phyloP scores from a whole-genome alignment of 768 basidiomycete genomes.

The Hygrophorus pudorinus region DNA sequence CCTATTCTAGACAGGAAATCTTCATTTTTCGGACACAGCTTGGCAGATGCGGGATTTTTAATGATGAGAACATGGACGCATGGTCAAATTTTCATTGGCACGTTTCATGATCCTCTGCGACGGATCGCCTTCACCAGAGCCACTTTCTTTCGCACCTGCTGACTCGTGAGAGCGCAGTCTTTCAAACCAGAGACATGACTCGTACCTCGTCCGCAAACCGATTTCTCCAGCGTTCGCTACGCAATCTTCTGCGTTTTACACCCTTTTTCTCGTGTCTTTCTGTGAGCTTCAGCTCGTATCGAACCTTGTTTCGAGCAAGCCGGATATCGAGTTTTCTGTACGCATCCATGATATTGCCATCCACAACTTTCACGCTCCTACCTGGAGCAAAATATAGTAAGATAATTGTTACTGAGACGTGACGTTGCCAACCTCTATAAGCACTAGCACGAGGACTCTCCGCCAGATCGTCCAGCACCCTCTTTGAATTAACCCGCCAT shows the following conservation, averaged over 20 bases:
- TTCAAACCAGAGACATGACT: constrained; percentile 6
- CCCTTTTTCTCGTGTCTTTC: constrained; percentile 79
- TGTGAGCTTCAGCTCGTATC: constrained; percentile 33
- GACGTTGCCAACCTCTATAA: constrained; percentile 41
- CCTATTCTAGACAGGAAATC: no score
- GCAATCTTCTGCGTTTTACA: constrained; percentile 62
- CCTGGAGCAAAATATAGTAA: constrained; percentile 29
- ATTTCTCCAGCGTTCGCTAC: constrained; percentile 70
- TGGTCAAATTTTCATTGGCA: no score
- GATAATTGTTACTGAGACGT: no score
- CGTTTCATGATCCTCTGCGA: constrained; percentile 52
- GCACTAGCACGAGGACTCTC: constrained; percentile 31
- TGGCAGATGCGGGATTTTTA: no score
- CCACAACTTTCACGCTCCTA: constrained; percentile 42
- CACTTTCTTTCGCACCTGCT: constrained; percentile 78
- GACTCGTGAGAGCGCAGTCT: constrained; percentile 4
- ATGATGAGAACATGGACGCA: no score
- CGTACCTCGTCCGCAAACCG: constrained; percentile 73
- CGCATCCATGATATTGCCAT: constrained; percentile 35
- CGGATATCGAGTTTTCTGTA: constrained; percentile 40
- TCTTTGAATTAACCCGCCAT: constrained; percentile 29
- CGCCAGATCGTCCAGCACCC: constrained; percentile 13
- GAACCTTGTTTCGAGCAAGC: constrained; percentile 46
- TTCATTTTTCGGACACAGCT: no score
- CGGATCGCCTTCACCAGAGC: constrained; percentile 73